phyloP scores from a whole-genome alignment of 306 rosid genomes.

The Rosa lucieae region DNA sequence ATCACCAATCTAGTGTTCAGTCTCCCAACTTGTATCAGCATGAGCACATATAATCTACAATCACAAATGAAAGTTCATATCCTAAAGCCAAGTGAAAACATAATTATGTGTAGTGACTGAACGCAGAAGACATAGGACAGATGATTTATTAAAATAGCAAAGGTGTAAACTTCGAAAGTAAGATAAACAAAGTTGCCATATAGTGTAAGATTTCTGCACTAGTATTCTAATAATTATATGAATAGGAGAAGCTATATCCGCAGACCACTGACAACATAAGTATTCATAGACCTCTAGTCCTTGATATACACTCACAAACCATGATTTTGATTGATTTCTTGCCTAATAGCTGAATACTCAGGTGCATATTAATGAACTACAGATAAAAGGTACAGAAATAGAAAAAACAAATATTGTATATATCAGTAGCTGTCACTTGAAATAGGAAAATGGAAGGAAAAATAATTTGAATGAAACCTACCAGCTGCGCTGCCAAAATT shows the following conservation, averaged over 20 bases:
- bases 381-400: background rate
- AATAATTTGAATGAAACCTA: conserved; percentile 29
- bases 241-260: background rate
- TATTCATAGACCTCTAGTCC: background rate
- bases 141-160: background rate
- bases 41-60: background rate
- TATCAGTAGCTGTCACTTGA: background rate
- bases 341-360: background rate
- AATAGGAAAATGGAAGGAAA: background rate
- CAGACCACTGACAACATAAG: background rate
- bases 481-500: conserved; percentile 33
- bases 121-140: background rate
- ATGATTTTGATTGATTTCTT: background rate
- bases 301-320: background rate
- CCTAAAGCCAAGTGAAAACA: background rate
- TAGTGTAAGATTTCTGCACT: background rate
- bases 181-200: background rate
- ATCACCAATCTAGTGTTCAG: background rate
- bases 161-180: background rate
- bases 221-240: background rate
- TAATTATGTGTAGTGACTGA: background rate
- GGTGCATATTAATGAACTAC: background rate
- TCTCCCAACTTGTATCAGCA: background rate
- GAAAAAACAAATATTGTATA: background rate
- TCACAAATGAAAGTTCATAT: background rate